Evolutionary conservation across 495 filamentous ascomycete species (phyloP).

Genomic region (Pyrenula massariospora): DNA sequence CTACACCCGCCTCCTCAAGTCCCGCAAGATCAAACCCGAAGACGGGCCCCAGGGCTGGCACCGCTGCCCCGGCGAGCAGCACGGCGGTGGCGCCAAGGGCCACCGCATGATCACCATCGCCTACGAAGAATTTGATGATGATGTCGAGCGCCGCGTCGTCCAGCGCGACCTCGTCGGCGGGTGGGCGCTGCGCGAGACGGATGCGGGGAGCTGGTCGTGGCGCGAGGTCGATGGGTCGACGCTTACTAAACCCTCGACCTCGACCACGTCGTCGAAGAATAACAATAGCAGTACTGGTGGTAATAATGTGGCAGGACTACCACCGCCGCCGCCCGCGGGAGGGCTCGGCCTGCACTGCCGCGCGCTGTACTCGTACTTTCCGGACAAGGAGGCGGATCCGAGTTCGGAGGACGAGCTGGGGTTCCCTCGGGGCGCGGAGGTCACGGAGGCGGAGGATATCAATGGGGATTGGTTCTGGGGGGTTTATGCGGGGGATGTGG

Average conservation of each 20-base stretch:
- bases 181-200: constrained; percentile 37
- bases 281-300: constrained; percentile 3
- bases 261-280: constrained; percentile 8
- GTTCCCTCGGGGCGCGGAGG: constrained; percentile 73
- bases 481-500: constrained; percentile 60
- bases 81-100: constrained; percentile 24
- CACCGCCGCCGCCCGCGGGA: constrained; percentile 57
- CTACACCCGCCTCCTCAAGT: constrained; percentile 52
- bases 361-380: constrained; percentile 66
- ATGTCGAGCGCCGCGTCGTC: constrained; percentile 44
- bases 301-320: constrained; percentile 1
- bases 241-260: background rate
- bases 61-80: constrained; percentile 39
- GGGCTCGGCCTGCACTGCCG: constrained; percentile 49
- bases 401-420: constrained; percentile 56
- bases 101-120: constrained; percentile 77
- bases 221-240: constrained; percentile 29
- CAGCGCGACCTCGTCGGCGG: constrained; percentile 66
- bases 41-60: constrained; percentile 74
- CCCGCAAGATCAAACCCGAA: constrained; percentile 51
- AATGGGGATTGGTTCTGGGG: constrained; percentile 84
- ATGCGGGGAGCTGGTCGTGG: constrained; percentile 35
- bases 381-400: constrained; percentile 27
- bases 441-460: constrained; percentile 67
- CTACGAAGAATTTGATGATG: constrained; percentile 45